Evolutionary conservation across 2,329 filamentous ascomycete genomes (phyloP).

Genomic region (Chrysoporthe puriensis): DNA sequence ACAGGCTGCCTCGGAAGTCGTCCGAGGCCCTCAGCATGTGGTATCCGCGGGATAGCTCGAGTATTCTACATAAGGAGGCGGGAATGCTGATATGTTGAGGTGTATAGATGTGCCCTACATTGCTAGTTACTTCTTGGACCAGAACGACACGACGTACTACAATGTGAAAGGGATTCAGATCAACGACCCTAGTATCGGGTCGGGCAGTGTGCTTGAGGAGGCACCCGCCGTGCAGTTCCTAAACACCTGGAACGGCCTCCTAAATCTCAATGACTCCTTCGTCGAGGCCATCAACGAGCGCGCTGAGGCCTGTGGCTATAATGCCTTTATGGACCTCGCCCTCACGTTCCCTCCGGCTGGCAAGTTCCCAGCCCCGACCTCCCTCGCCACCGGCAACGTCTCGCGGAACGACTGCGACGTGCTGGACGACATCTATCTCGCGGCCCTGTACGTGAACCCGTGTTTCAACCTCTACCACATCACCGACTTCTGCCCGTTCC

Average conservation of each 20-base stretch:
- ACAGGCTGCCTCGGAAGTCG: background rate
- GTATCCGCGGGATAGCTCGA: background rate
- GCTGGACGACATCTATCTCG: slow-evolving; percentile 56
- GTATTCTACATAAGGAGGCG: background rate
- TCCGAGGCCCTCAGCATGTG: background rate
- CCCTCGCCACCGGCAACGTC: background rate
- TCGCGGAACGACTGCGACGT: slow-evolving; percentile 36
- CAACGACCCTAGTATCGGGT: slow-evolving; percentile 67
- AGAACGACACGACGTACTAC: slow-evolving; percentile 64
- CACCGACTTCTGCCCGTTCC: slow-evolving; percentile 52
- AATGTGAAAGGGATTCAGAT: slow-evolving; percentile 69
- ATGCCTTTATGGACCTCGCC: slow-evolving; percentile 58
- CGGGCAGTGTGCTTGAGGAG: slow-evolving; percentile 45
- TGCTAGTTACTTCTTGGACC: slow-evolving; percentile 68
- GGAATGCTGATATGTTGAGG: background rate
- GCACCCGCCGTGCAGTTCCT: slow-evolving; percentile 58
- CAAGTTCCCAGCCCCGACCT: slow-evolving; percentile 24
- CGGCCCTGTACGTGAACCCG: slow-evolving; percentile 60
- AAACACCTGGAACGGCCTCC: slow-evolving; percentile 58
- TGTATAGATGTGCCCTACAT: slow-evolving; percentile 63
- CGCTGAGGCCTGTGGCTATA: slow-evolving; percentile 62
- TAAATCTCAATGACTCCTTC: slow-evolving; percentile 62
- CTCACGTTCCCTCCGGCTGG: slow-evolving; percentile 43
- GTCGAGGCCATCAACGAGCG: slow-evolving; percentile 51
- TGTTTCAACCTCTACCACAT: slow-evolving; percentile 67